Evolutionary conservation across 1,139 yeast genomes (phyloP), one percentile per base, ranked within the genome.

Genomic region (Sugiyamaella neomexicana): DNA sequence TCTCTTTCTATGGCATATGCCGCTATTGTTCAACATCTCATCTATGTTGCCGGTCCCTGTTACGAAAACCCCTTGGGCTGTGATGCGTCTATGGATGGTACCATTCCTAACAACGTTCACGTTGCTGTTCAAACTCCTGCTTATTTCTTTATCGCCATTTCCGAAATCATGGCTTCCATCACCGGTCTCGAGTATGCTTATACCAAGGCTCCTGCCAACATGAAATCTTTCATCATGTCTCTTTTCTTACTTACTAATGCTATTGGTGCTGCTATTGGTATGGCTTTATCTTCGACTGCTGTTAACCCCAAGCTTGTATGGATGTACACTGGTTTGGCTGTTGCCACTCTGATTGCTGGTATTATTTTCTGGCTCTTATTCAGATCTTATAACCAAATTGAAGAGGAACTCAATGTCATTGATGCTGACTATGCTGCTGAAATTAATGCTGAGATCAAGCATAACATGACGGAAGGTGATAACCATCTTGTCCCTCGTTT

Each of bases 21-120:
- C 54, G 93, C 95, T 13, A 83, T 87, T 43, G 78, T 88, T 61
- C 97, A 90, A 73, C 81, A 83, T 67, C 76, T 75, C 66, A 83
- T 90, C 60, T 89, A 89, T 74, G 68, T 72, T 48, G 76, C 87
- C 6, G 89, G 89, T 20, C 93, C 95, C 56, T 89, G 96, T 78
- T 89, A 83, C 63, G 80, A 83, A 58, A 61, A 66, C 53, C 91
- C 95, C 44, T 67, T 65, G 16, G 65, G 58, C 62, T 76, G 74
- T 63, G 62, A 55, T 59, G 74, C 68, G 54, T 68, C 65, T 38
- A 60, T 68, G 38, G 74, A 62, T 55, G 71, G 66, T 41, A 40
- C 58, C 27, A 67, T 72, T 38, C 83, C 84, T 54, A 81, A 81
- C 67, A 70, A 73, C 45, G 71, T 83, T 54, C 85, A 82, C 66